Evolutionary conservation across 768 basidiomycete species (phyloP).

Genomic region (Amanita subjunquillea): DNA sequence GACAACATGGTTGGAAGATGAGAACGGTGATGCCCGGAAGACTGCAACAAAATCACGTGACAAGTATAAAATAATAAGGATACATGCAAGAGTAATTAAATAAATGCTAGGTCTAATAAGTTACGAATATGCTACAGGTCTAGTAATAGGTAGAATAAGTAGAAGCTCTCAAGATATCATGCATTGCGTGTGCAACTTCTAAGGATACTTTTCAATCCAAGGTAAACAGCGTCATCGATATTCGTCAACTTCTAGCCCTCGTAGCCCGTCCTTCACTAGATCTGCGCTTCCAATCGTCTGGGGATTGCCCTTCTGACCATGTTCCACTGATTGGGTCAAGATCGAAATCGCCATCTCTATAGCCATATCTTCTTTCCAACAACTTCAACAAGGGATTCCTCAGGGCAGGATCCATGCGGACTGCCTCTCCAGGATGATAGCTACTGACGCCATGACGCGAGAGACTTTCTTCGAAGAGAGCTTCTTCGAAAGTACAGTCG

Average conservation of each 20-base stretch:
- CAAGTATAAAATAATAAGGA: too few relatives aligned
- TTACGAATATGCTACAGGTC: neutral
- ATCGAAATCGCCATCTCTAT: slow-evolving; percentile 83
- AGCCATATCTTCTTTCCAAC: slow-evolving; percentile 62
- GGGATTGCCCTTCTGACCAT: slow-evolving; percentile 64
- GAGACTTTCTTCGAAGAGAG: slow-evolving; percentile 80
- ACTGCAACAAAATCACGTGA: neutral
- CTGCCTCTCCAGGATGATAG: slow-evolving; percentile 75
- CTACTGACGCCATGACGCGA: slow-evolving; percentile 71
- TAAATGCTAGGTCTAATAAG: neutral
- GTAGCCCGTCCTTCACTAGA: slow-evolving; percentile 25
- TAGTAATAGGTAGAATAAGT: neutral
- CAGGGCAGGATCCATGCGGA: slow-evolving; percentile 83
- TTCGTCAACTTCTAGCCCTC: slow-evolving; percentile 17
- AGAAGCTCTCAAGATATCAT: neutral
- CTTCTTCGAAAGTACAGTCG: slow-evolving; percentile 77
- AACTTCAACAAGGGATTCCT: slow-evolving; percentile 72
- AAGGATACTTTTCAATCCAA: neutral
- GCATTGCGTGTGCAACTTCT: neutral
- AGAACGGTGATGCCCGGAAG: neutral
- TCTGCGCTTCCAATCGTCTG: slow-evolving; percentile 51
- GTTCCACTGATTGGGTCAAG: slow-evolving; percentile 50
- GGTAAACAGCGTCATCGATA: slow-evolving; percentile 12
- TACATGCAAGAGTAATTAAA: neutral
- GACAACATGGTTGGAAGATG: slow-evolving; percentile 23